Percentiles rank a stretch among this genome's conserved stretches.
These are phyloP conservation scores for Nephelium lappaceum DNA, from an alignment of 345 rosid species.

Conservation along the genomic window DNA sequence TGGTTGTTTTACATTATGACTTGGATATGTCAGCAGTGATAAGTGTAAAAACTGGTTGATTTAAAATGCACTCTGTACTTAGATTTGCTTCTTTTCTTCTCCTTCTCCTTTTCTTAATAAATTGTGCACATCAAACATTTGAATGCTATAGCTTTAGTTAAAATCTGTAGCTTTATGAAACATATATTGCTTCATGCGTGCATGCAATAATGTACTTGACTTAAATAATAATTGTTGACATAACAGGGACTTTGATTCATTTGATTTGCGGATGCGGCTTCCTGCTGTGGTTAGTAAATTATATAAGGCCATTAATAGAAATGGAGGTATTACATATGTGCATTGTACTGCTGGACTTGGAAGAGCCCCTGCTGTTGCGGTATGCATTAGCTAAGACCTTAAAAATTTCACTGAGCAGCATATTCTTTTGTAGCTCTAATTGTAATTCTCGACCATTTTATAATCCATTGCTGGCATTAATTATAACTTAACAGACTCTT, in stretches of 20 bases:
- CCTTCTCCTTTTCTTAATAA: background rate
- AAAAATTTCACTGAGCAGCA: background rate
- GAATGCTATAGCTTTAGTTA: background rate
- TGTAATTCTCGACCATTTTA: background rate
- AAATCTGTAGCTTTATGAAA: no score
- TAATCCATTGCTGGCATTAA: background rate
- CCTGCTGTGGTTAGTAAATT: conserved; percentile 83
- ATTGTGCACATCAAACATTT: background rate
- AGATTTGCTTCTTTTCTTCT: conserved; percentile 6
- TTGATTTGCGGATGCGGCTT: conserved; percentile 90
- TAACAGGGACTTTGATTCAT: conserved; percentile 93
- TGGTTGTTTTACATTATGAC: conserved; percentile 11
- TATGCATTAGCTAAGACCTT: conserved; percentile 35
- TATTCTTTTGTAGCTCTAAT: background rate
- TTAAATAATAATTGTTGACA: conserved; percentile 27
- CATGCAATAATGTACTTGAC: conserved; percentile 1
- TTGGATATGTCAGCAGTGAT: background rate
- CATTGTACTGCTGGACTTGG: conserved; percentile 99
- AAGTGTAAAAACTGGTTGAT: background rate
- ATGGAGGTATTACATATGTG: conserved; percentile 87
- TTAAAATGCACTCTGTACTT: background rate
- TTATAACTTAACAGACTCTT: background rate
- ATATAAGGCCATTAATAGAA: conserved; percentile 63
- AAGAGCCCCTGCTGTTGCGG: conserved; percentile 96
- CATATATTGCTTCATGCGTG: background rate